Evolutionary conservation across 805 yeast species (phyloP), one percentile per base, ranked within the genome.

Genomic region (Sugiyamaella smithiae): DNA sequence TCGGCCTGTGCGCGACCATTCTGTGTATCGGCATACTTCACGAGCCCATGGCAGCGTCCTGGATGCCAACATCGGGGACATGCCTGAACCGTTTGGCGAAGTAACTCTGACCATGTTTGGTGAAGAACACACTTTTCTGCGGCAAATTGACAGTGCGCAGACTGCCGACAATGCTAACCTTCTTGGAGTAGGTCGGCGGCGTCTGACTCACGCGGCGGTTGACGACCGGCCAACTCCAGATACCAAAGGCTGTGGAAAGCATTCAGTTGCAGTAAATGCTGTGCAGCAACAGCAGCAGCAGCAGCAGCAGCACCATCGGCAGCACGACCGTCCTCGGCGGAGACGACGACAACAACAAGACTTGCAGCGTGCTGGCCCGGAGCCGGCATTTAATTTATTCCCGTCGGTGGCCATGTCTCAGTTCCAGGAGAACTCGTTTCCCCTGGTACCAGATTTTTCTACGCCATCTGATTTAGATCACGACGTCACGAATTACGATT

Each of bases 381-480:
- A 16, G 33, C 22, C 20, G 33, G 43, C 33, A 12, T 40, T 43
- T 17, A 22, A 52, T 1, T 36, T 56, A 29, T 56, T 56, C 35
- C 59, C 59, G 6, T 56, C 59, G 5, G 49, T 56, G 5, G 28
- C 44, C 35, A 19, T 46, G 9, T n/a, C 42, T 20, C 57, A 56
- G 42, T 56, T 56, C 40, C 29, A 37, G 19, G 54, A 38, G 9
- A 37, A 41, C 14, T 54, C 56, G 7, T 45, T 56, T 23, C 57
- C 59, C 14, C 49, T 56, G 26, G 43, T 48, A 19, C 59, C 59
- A 5, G 59, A 56, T 49, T 53, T 26, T 19, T 48, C 57, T 5
- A 11, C 29, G 9, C 44, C 49, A 12, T 16, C 22, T 3, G 5
- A 3, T 16, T 3, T 35, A 35, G 38, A 35, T 35, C 12, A 35